Conservation (phyloP, 306 rosid genomes). For the Corylus heterophylla region DNA sequence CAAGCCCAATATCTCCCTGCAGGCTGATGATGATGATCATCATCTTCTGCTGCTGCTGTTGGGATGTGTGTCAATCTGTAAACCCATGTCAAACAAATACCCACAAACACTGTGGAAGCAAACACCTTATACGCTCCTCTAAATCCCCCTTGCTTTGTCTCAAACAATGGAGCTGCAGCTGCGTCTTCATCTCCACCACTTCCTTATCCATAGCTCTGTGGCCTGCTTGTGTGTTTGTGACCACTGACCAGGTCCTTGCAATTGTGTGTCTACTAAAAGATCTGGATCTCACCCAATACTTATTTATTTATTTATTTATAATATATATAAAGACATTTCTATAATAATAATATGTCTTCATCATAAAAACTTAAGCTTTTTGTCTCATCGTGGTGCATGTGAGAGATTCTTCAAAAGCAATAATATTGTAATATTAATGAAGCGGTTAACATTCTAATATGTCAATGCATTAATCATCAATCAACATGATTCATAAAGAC, state of each 20-base stretch:
- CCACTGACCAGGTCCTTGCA: not conserved
- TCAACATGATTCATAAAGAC: too few species aligned
- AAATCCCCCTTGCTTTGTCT: slow-evolving; percentile 37
- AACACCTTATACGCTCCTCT: slow-evolving; percentile 31
- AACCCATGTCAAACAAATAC: slow-evolving; percentile 44
- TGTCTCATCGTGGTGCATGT: too few species aligned
- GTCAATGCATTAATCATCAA: too few species aligned
- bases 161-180: slow-evolving; percentile 32
- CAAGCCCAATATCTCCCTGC: slow-evolving; percentile 33
- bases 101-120: slow-evolving; percentile 40
- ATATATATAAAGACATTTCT: too few species aligned
- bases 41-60: not conserved
- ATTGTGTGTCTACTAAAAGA: too few species aligned
- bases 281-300: too few species aligned
- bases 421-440: too few species aligned
- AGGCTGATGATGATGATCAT: not conserved
- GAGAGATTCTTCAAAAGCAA: too few species aligned
- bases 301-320: too few species aligned
- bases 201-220: slow-evolving; percentile 7
- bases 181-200: not conserved
- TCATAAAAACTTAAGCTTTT: too few species aligned
- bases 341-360: too few species aligned
- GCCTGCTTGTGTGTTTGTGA: not conserved
- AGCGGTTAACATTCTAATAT: too few species aligned
- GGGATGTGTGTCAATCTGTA: slow-evolving; percentile 43